Base-by-base conservation (phyloP, 345 rosid species). In the Luvunga scandens region DNA sequence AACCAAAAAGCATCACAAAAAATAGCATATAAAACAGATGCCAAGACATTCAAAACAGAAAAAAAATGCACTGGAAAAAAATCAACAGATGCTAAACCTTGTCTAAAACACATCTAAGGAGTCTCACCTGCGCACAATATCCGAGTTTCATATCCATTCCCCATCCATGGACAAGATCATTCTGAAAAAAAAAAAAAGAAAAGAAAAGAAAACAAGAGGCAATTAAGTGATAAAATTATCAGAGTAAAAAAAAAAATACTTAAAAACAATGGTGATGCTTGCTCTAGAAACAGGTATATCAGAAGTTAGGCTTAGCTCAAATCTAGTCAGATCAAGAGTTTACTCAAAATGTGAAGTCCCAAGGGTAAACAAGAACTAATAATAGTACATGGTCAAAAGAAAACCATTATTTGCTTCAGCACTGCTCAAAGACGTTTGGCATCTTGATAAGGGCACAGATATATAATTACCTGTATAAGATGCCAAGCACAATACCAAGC, bases 401-500 rank as follows among this genome's bases (percentile, higher is more conserved):
- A 50, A 31, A 30, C 7, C 18, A 12, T 59, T 25, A 28, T 62
- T 38, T 27, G 25, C 34, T 65, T 75, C 19, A 33, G 7, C 33
- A n/a, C 59, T 33, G 31, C 45, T 66, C 55, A n/a, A 25, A 66
- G 64, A 48, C 36, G 30, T 48, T 66, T 60, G 55, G 16, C 31
- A 53, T 36, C 25, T 34, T 66, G 12, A 24, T 21, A 10, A 60
- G 34, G 31, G 30, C 22, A 27, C 68, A 80, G 21, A 42, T 22
- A 53, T n/a, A 30, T 24, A 22, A 27, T 78, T 87, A 96, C 99
- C 95, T 96, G 99, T 85, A 96, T 94, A 33, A 96, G 97, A 88
- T 96, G 95, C 99, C 99, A 96, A 77, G 99, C 88, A 85, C 99
- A 96, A 81, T 88, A 90, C 99, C 99, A 96, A 73, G 99, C 98